Percentiles rank a stretch among this genome's conserved stretches.
Evolutionary conservation across 2,329 filamentous ascomycete genomes (phyloP).

Genomic region (Didymella keratinophila): DNA sequence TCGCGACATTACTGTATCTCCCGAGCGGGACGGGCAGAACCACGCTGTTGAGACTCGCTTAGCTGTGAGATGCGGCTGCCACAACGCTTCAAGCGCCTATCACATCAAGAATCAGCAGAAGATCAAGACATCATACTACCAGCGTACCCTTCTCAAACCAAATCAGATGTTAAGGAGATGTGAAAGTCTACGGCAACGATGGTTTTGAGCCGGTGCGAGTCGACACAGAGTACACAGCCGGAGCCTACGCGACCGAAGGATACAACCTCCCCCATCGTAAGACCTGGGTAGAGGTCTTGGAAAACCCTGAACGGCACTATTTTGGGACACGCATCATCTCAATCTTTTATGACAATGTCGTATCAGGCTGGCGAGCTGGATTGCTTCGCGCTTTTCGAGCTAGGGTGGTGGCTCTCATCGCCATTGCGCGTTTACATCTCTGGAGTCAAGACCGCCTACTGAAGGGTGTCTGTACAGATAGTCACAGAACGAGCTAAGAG

Average conservation of each 20-base stretch:
- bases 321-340: constrained; percentile 19
- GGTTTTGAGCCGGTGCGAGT: constrained; percentile 2
- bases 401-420: constrained; percentile 20
- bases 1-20: background rate
- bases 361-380: constrained; percentile 28
- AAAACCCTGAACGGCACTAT: constrained; percentile 7
- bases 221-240: constrained; percentile 5
- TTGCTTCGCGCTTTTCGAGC: constrained; percentile 24
- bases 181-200: background rate
- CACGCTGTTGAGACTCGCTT: background rate
- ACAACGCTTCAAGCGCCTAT: constrained; percentile 18
- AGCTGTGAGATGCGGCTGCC: constrained; percentile 10
- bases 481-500: too few relatives aligned
- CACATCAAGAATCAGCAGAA: constrained; percentile 14
- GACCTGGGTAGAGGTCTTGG: constrained; percentile 19
- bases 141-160: constrained; percentile 10
- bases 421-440: constrained; percentile 23
- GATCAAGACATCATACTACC: constrained; percentile 16
- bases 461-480: constrained; percentile 10
- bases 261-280: constrained; percentile 6
- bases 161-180: constrained; percentile 2
- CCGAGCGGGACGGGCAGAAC: background rate
- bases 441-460: constrained; percentile 13
- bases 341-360: constrained; percentile 20
- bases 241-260: background rate